These are phyloP conservation scores for Sporothrix dimorphospora DNA, from an alignment of 2,329 filamentous ascomycete species.

Conservation along the genomic window DNA sequence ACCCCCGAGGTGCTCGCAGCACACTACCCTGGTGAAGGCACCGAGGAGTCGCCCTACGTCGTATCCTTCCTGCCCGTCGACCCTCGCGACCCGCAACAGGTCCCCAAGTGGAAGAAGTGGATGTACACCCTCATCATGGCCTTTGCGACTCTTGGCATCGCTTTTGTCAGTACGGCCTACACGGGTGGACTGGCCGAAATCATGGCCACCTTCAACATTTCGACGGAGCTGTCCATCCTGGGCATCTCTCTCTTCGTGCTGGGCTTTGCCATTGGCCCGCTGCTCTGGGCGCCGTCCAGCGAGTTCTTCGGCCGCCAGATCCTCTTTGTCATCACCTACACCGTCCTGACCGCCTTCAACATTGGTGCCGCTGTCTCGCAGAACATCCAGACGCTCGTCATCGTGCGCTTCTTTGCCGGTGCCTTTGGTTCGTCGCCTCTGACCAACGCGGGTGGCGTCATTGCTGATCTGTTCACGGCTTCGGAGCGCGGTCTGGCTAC, in stretches of 20 bases:
- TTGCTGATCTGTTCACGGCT: constrained; percentile 63
- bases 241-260: constrained; percentile 65
- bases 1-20: constrained; percentile 59
- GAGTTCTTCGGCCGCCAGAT: constrained; percentile 64
- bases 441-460: constrained; percentile 65
- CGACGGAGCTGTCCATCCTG: constrained; percentile 58
- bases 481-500: constrained; percentile 60
- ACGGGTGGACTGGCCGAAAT: constrained; percentile 61
- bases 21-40: constrained; percentile 64
- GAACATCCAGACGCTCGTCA: constrained; percentile 61
- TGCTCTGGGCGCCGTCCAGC: constrained; percentile 61
- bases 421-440: constrained; percentile 64
- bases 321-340: constrained; percentile 62
- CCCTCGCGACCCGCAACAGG: constrained; percentile 67
- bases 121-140: constrained; percentile 64
- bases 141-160: constrained; percentile 67
- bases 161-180: constrained; percentile 71
- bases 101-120: constrained; percentile 64
- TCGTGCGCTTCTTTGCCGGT: constrained; percentile 67
- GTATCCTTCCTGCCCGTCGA: constrained; percentile 69
- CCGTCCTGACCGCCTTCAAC: constrained; percentile 62
- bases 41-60: constrained; percentile 66
- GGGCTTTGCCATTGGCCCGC: constrained; percentile 59
- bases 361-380: constrained; percentile 60
- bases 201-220: constrained; percentile 57